These are phyloP conservation scores for Trichoderma atrobrunneum DNA, from an alignment of 2,329 filamentous ascomycete species.

Conservation along the genomic window DNA sequence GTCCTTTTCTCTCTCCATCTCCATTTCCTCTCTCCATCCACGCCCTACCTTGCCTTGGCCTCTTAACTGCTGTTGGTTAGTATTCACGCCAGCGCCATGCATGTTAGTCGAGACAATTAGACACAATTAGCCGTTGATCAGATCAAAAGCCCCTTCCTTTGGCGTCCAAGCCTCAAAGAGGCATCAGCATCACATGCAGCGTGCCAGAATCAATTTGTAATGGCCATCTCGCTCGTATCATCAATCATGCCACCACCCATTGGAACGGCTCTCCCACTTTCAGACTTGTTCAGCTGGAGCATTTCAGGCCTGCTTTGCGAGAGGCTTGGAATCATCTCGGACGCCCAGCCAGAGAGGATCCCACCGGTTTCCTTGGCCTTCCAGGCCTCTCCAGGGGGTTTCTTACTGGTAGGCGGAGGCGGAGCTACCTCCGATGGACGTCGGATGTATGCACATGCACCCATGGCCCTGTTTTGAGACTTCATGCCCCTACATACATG, in stretches of 20 bases:
- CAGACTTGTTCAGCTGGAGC: neutral
- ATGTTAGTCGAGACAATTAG: neutral
- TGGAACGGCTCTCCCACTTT: neutral
- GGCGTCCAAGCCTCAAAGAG: neutral
- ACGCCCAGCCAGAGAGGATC: neutral
- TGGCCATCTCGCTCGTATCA: neutral
- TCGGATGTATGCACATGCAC: neutral
- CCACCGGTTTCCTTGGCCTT: neutral
- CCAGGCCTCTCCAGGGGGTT: neutral
- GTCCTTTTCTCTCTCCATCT: neutral
- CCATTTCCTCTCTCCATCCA: neutral
- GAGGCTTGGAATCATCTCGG: neutral
- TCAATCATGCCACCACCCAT: neutral
- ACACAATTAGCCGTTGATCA: neutral
- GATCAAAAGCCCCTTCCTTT: neutral
- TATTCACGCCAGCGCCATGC: neutral
- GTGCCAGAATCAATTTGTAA: neutral
- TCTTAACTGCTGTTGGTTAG: conserved; percentile 1
- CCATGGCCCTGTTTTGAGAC: neutral
- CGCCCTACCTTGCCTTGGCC: neutral
- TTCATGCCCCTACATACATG: neutral
- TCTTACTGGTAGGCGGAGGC: neutral
- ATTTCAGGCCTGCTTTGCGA: neutral
- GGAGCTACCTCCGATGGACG: neutral
- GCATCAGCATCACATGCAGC: neutral